Percentiles rank a stretch among this genome's conserved stretches.
Conservation (phyloP, 352 stramenopile genomes). For the Pythium phragmiticola region DNA sequence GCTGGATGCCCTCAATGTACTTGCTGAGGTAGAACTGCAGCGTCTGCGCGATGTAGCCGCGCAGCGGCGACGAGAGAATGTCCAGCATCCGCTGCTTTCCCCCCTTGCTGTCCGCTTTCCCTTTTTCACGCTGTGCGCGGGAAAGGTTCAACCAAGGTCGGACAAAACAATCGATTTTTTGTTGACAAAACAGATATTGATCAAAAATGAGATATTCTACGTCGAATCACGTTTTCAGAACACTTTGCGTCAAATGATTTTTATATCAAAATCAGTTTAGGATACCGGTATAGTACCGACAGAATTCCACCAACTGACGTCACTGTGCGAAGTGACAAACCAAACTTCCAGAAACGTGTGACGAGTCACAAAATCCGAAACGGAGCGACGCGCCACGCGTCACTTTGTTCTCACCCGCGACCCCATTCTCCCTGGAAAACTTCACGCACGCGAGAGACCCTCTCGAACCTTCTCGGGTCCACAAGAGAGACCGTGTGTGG, state of each 20-base stretch:
- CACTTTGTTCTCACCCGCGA: neutral
- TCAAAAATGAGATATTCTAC: constrained; percentile 4
- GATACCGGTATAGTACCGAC: neutral
- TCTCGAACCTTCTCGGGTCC: no score
- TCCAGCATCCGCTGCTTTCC: constrained; percentile 59
- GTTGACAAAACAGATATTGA: neutral
- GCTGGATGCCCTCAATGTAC: constrained; percentile 88
- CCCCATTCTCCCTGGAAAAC: no score
- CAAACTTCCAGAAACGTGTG: neutral
- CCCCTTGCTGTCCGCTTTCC: neutral
- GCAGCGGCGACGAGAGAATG: constrained; percentile 81
- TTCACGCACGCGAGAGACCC: no score
- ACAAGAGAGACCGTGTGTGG: neutral
- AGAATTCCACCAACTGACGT: neutral
- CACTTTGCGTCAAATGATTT: neutral
- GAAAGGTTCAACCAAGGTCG: constrained; percentile 2
- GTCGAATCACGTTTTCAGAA: neutral
- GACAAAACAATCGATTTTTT: neutral
- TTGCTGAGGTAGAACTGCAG: constrained; percentile 89
- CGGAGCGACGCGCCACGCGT: neutral
- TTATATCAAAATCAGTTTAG: neutral
- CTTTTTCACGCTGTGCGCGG: neutral
- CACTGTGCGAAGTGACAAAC: neutral
- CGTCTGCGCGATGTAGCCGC: constrained; percentile 84
- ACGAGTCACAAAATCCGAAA: neutral